phyloP scores from a whole-genome alignment of 176 grass and related monocot genomes.

The Musa troglodytarum region DNA sequence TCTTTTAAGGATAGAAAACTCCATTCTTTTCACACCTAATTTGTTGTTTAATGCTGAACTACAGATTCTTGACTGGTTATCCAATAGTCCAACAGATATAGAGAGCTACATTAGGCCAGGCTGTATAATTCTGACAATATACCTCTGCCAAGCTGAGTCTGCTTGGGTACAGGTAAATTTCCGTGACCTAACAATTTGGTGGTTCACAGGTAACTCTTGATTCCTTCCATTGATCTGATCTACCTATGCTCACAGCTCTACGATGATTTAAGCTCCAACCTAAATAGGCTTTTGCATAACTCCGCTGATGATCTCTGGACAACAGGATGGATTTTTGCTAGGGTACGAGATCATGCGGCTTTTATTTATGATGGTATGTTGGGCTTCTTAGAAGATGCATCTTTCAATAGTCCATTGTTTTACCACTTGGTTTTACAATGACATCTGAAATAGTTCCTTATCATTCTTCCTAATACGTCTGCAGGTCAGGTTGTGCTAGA shows the following conservation, averaged over 20 bases:
- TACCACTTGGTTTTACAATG: slow-evolving; percentile 5
- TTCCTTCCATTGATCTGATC: background rate
- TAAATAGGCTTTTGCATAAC: slow-evolving; percentile 63
- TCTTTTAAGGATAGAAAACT: background rate
- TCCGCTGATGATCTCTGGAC: slow-evolving; percentile 67
- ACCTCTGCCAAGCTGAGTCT: slow-evolving; percentile 77
- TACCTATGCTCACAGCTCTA: slow-evolving; percentile 47
- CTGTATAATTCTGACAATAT: slow-evolving; percentile 92
- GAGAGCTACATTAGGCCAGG: slow-evolving; percentile 98
- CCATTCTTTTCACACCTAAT: slow-evolving; percentile 17
- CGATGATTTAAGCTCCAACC: slow-evolving; percentile 50
- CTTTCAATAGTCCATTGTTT: slow-evolving; percentile 10
- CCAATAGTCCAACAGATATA: slow-evolving; percentile 91
- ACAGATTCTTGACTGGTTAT: slow-evolving; percentile 95
- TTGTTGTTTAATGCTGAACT: slow-evolving; percentile 26
- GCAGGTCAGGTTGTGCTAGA: slow-evolving; percentile 60
- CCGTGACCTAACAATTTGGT: slow-evolving; percentile 4
- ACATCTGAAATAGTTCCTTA: slow-evolving; percentile 3
- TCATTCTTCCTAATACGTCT: slow-evolving; percentile 17
- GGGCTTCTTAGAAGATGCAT: slow-evolving; percentile 1
- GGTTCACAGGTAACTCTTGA: background rate
- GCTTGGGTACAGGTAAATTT: slow-evolving; percentile 64
- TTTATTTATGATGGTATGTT: slow-evolving; percentile 69
- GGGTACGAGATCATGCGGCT: slow-evolving; percentile 35
- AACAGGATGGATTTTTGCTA: slow-evolving; percentile 72